Evolutionary conservation across 768 basidiomycete species (phyloP), one percentile per base, ranked within the genome.

Genomic region (Boletellus sp.): DNA sequence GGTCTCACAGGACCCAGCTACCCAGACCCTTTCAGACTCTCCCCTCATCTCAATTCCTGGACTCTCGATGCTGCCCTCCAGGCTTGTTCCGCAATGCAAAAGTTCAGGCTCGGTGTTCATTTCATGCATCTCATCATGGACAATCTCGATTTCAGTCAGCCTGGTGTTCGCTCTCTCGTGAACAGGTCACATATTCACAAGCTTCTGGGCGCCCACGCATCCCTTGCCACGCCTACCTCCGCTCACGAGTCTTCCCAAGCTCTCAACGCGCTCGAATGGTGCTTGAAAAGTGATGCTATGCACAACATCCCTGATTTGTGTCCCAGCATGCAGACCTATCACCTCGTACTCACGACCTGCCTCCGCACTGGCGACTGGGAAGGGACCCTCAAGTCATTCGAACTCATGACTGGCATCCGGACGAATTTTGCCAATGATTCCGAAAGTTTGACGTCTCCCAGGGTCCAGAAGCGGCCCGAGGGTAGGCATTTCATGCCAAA

Each of bases 401-500:
- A 87, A 53, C 69, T 87, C 55, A 85, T 90, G 81, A 85, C 85
- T 4, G 87, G 88, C 6, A 81, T 78, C 56, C 77, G 75, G 51
- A 58, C 65, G 2, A 74, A 77, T 47, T 79, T 79, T 42, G 82
- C 83, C 51, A 6, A 55, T 31, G 58, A 56, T 34, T 50, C 48
- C 11, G 74, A 74, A 35, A 78, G 74, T 5, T 63, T 51, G 41
- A 33, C 17, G 12, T 42, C 75, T 5, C 80, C 78, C 9, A 68
- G 63, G 49, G 58, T 73, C 11, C 74, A 77, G 52, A 67, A 67
- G 58, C 74, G 73, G 33, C 65, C 70, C n/a, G 47, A 61, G 28
- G 78, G 77, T 23, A 70, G 73, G 51, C 75, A 72, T 52, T 52
- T 83, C 39, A 47, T 62, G 15, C 80, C 80, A 16, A 74, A 77